Base-by-base conservation (phyloP, 768 basidiomycete genomes). In the Glaciozyma martinii region DNA sequence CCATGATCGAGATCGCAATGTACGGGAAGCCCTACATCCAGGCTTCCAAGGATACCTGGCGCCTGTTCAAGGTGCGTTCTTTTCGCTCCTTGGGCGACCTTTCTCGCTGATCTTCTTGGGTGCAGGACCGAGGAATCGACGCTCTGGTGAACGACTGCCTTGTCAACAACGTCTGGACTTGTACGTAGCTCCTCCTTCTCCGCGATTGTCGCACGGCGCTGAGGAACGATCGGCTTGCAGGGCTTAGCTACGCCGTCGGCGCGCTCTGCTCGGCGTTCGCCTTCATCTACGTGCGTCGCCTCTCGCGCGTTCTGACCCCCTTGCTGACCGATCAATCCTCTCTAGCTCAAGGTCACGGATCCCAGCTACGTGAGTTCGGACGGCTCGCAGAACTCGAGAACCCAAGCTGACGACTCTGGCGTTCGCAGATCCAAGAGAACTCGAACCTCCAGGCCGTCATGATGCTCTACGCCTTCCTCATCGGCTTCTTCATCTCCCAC, bases 401-500 rank as follows among this genome's bases (percentile, higher is more conserved):
- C 15, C 33, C 37, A 13, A 8, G 15, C 37, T 40, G 37, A 40
- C 37, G 37, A 40, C 12, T 8, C 5, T 8, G 10, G 37, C 37
- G n/a, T 40, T 13, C 37, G 10, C 12, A 40, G 37, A 40, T 40
- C 43, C 32, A 64, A 32, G 19, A 46, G 10, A 65, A 66, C 59
- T 2, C 19, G 37, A 49, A 32, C 58, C 27, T 69, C 33, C 46
- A 62, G 53, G 57, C 66, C 2, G 66, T 44, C 13, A 10, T 59
- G 12, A 32, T 60, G 18, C 43, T 43, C 25, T 67, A 63, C 29
- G 63, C 63, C 9, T 73, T 74, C 71, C n/a, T 66, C 19, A 59
- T 68, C 18, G 72, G 74, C 42, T 72, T 74, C 67, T 32, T 50
- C 23, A 73, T 74, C 67, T 60, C 61, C 60, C 71, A 73, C 62